These are phyloP conservation scores for Phytophthora aleatoria DNA, from an alignment of 352 stramenopile species.

Conservation along the genomic window DNA sequence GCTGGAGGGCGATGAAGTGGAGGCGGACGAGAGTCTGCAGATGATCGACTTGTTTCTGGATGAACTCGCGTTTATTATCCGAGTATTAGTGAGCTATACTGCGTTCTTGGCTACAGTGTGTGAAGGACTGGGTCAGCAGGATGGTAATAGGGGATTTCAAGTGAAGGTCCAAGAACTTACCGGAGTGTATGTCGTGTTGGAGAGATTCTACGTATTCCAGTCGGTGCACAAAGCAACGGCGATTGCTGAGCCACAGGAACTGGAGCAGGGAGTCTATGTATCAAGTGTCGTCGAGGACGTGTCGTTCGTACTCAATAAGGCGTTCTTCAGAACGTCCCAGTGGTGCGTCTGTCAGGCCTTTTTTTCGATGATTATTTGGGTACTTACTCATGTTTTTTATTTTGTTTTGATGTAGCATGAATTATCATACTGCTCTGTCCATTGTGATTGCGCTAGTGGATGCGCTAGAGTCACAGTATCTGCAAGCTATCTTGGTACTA, in stretches of 20 bases:
- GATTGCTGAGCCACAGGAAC: constrained; percentile 78
- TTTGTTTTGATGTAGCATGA: constrained; percentile 47
- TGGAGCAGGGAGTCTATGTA: constrained; percentile 70
- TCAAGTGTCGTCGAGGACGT: constrained; percentile 86
- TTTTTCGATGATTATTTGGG: background rate
- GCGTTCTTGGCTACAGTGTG: constrained; percentile 61
- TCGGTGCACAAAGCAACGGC: constrained; percentile 84
- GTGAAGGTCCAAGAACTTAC: constrained; percentile 77
- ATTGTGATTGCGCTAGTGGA: constrained; percentile 87
- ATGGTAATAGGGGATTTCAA: constrained; percentile 41
- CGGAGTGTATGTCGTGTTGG: constrained; percentile 80
- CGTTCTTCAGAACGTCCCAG: constrained; percentile 75
- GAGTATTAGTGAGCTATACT: constrained; percentile 72
- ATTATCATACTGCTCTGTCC: constrained; percentile 82
- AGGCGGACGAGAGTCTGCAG: constrained; percentile 85
- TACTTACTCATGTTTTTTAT: constrained; percentile 3
- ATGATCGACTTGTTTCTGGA: constrained; percentile 88
- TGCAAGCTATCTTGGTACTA: constrained; percentile 74
- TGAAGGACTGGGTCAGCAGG: constrained; percentile 47
- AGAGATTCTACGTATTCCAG: constrained; percentile 88
- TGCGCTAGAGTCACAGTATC: constrained; percentile 78
- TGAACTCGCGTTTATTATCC: constrained; percentile 78
- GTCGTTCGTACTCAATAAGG: constrained; percentile 87
- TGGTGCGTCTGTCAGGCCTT: constrained; percentile 42
- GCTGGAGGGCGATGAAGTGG: constrained; percentile 35